Base-by-base conservation (phyloP, 352 stramenopile species). In the Phytophthora hybrid region DNA sequence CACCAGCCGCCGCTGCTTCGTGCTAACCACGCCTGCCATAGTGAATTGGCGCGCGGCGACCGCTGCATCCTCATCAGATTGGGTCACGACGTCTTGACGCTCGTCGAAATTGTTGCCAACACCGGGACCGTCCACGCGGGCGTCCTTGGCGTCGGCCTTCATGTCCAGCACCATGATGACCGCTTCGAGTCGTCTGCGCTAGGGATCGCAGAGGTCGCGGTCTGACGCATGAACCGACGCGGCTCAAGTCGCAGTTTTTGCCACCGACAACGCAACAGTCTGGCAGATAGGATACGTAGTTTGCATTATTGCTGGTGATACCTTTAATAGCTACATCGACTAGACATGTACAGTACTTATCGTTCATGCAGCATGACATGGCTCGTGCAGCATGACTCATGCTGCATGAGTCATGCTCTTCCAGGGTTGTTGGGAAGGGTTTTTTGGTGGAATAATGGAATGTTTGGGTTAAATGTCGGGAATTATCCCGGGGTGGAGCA, bases 1-100 rank as follows among this genome's bases (percentile, higher is more conserved):
- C 57, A 93, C 78, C 8, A 95, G 81, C 5, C 87, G 84, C n/a
- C 82, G 83, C n/a, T 89, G 78, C 63, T 95, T 94, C 55, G 89
- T 93, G 71, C 86, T 94, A 29, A 95, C 89, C 39, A 94, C 82
- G 5, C 89, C 89, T 0, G 85, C 74, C 75, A 89, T 83, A 5
- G 89, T 94, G 69, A 93, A 93, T 66, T 95, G 89, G 10, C 82
- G 73, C 21, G 84, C 81, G 4, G 82, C 81, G 63, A 86, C 83
- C 39, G 75, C 85, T 4, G 77, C 77, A 37, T 93, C 84, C 51
- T 90, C 85, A 3, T 93, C 82, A 1, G 82, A 85, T 34, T 72
- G 66, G n/a, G 76, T 65, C 64, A 88, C 80, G 8, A 93, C 76
- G 67, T 92, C 78, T 47, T 85, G 82, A 1, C 58, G 69, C 21